Evolutionary conservation across 2,329 filamentous ascomycete genomes (phyloP).

Genomic region (Sporothrix protearum): DNA sequence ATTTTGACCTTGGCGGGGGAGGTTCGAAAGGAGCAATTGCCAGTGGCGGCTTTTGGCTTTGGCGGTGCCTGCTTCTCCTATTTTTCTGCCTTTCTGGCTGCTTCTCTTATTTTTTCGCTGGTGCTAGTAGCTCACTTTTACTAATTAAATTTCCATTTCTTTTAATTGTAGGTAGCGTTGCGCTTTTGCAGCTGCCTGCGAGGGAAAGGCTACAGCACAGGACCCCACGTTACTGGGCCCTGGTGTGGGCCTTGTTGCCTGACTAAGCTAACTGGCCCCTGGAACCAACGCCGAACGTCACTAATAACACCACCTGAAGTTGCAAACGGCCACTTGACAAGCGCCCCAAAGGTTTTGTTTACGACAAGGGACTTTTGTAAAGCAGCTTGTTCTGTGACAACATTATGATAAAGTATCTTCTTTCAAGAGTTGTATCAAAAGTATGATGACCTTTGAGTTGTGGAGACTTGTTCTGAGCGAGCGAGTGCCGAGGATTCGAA

Average conservation of each 20-base stretch:
- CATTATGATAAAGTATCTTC: neutral
- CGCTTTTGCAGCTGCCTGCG: constrained; percentile 14
- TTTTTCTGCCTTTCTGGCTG: constrained; percentile 18
- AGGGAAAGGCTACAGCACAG: constrained; percentile 12
- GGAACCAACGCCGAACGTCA: neutral
- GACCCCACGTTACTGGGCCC: constrained; percentile 6
- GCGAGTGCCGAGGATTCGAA: neutral
- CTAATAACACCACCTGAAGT: neutral
- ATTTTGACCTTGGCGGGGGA: constrained; percentile 26
- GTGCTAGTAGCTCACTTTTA: constrained; percentile 10
- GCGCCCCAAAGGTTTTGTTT: neutral
- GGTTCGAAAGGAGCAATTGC: constrained; percentile 10
- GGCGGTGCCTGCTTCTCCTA: constrained; percentile 17
- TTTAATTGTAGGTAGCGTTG: constrained; percentile 6
- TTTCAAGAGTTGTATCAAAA: neutral
- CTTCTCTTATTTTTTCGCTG: constrained; percentile 18
- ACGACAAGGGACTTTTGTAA: neutral
- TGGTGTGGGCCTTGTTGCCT: neutral
- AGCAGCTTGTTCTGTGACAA: neutral
- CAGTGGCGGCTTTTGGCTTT: constrained; percentile 1
- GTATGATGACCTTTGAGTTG: neutral
- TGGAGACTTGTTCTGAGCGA: neutral
- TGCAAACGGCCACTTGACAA: neutral
- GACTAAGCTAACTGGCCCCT: neutral
- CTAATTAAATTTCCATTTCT: constrained; percentile 10